phyloP scores from a whole-genome alignment of 108 stramenopile genomes.

The Cyclostephanos invisitatus region DNA sequence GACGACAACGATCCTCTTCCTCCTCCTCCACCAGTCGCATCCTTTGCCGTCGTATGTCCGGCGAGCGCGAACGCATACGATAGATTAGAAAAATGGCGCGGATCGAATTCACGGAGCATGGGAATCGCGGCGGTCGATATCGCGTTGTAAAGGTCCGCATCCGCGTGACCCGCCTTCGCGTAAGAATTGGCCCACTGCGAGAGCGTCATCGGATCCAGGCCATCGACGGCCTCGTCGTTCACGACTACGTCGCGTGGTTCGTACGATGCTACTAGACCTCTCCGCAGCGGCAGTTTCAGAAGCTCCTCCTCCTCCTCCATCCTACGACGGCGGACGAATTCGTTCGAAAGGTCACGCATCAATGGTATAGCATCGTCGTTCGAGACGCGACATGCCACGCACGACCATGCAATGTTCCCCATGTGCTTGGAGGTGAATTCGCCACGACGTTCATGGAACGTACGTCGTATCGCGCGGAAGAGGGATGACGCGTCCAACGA shows the following conservation, averaged over 20 bases:
- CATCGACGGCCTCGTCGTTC: not conserved
- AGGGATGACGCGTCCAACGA: conserved; percentile 19
- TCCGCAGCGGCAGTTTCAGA: no score
- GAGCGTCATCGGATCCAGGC: conserved; percentile 24
- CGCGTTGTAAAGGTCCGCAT: conserved; percentile 16
- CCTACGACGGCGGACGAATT: conserved; percentile 13
- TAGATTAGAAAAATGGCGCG: conserved; percentile 31
- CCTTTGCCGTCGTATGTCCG: not conserved
- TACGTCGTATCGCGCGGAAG: conserved; percentile 10
- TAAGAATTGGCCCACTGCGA: conserved; percentile 37
- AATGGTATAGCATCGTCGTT: not conserved
- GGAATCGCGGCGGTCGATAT: conserved; percentile 27
- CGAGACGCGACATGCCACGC: conserved; percentile 23
- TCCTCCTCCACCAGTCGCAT: not conserved
- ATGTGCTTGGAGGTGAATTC: conserved; percentile 31
- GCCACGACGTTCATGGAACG: not conserved
- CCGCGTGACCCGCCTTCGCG: conserved; percentile 34
- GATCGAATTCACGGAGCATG: conserved; percentile 20
- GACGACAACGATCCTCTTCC: not conserved
- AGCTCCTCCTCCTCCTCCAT: not conserved
- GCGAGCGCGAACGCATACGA: conserved; percentile 33
- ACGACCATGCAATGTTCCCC: conserved; percentile 41
- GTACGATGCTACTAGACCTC: not conserved
- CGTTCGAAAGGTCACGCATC: conserved; percentile 20
- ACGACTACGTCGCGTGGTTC: not conserved